Percentiles rank a stretch among this genome's conserved stretches.
phyloP scores from a whole-genome alignment of 2,329 filamentous ascomycete genomes.

The Colletotrichum lentis region DNA sequence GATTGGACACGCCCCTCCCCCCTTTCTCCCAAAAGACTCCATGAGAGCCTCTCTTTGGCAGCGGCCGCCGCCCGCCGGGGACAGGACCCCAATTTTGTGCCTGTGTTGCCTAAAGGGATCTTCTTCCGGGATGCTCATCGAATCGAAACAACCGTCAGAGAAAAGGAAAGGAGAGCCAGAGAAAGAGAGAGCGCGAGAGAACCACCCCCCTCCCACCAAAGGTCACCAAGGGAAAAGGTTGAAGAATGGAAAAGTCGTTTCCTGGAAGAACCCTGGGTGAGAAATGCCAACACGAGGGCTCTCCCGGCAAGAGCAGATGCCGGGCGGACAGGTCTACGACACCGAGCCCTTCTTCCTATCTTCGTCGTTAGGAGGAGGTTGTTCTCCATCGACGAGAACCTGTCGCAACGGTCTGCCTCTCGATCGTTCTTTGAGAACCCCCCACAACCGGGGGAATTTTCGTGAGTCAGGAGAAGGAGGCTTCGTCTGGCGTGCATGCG shows the following conservation, averaged over 20 bases:
- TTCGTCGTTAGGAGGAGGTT: not conserved
- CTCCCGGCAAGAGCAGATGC: conserved; percentile 5
- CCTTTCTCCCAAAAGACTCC: not conserved
- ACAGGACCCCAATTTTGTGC: not conserved
- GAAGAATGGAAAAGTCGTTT: not conserved
- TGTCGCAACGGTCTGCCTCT: not conserved
- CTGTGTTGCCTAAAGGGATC: conserved; percentile 13
- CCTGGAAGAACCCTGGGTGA: conserved; percentile 10
- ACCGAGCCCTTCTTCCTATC: not conserved
- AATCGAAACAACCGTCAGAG: conserved; percentile 33
- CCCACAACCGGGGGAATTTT: not conserved
- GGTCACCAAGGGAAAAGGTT: conserved; percentile 2
- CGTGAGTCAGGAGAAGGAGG: not conserved
- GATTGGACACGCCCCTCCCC: conserved; percentile 28
- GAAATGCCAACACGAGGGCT: conserved; percentile 3
- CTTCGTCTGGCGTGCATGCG: not conserved
- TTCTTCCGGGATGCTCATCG: conserved; percentile 22
- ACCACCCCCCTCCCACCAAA: too few species aligned
- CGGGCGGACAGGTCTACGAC: conserved; percentile 9
- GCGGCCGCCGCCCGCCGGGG: not conserved
- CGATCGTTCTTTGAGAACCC: not conserved
- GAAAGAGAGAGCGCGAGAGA: too few species aligned
- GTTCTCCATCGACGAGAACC: not conserved
- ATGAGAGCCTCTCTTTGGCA: not conserved
- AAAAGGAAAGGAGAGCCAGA: not conserved